phyloP scores from a whole-genome alignment of 805 yeast genomes.

The Nakazawaea ambrosiae region DNA sequence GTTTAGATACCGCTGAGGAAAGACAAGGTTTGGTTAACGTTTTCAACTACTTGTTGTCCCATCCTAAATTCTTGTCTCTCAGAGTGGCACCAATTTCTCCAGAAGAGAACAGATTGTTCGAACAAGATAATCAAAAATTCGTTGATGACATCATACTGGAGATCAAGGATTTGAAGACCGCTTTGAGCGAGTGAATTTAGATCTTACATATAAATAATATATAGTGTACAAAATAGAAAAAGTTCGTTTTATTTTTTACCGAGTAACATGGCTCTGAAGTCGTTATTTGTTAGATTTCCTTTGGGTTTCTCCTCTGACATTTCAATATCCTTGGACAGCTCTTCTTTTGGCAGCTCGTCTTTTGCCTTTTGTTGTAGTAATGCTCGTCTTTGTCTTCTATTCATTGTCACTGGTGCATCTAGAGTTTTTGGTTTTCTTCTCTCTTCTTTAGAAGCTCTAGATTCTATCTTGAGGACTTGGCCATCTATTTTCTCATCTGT shows the following conservation, averaged over 20 bases:
- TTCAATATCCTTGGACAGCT: too few relatives aligned
- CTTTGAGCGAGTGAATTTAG: constrained; percentile 22
- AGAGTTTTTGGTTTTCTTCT: constrained; percentile 8
- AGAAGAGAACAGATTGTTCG: constrained; percentile 58
- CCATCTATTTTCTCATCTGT: constrained; percentile 33
- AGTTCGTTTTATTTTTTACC: not conserved
- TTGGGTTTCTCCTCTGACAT: too few relatives aligned
- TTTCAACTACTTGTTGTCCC: constrained; percentile 69
- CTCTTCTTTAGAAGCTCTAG: constrained; percentile 25
- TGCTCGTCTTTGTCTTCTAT: constrained; percentile 10
- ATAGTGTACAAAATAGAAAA: not conserved
- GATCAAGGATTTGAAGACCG: constrained; percentile 45
- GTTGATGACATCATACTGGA: constrained; percentile 41
- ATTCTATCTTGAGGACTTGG: constrained; percentile 19
- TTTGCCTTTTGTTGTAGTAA: too few relatives aligned
- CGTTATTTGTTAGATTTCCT: constrained; percentile 29
- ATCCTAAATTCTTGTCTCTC: constrained; percentile 76
- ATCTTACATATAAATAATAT: not conserved
- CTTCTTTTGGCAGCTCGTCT: too few relatives aligned
- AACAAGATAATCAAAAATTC: constrained; percentile 38
- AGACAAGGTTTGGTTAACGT: constrained; percentile 54
- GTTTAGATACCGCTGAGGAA: constrained; percentile 53
- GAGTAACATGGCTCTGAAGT: constrained; percentile 29
- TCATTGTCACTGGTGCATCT: constrained; percentile 9
- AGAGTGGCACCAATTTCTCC: constrained; percentile 54